A percentile compares a stretch with the other conserved stretches of the same genome.
Conservation (phyloP, 768 basidiomycete genomes). For the Russula dissimulans region DNA sequence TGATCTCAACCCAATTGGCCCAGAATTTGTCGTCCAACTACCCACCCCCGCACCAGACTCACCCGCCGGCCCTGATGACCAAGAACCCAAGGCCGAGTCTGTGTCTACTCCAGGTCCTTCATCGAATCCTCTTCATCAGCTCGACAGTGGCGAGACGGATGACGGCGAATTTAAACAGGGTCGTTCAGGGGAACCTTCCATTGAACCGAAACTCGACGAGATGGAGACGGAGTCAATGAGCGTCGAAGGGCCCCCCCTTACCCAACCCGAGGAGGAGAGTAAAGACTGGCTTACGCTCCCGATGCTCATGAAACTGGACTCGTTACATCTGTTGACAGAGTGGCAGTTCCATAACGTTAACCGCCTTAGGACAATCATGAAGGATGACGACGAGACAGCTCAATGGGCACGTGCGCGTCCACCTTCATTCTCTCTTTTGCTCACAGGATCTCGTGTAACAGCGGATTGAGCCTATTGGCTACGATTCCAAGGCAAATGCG, state of each 20-base stretch:
- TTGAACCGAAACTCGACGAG: neutral
- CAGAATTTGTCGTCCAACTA: slow-evolving; percentile 34
- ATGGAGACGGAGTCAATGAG: slow-evolving; percentile 7
- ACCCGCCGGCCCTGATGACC: slow-evolving; percentile 15
- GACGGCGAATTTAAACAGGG: neutral
- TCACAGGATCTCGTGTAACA: slow-evolving; percentile 24
- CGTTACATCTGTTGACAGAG: slow-evolving; percentile 62
- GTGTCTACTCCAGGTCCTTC: slow-evolving; percentile 3
- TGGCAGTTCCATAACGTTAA: slow-evolving; percentile 83
- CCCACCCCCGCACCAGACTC: slow-evolving; percentile 20
- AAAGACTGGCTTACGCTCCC: slow-evolving; percentile 65
- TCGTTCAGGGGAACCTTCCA: neutral
- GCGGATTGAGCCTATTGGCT: slow-evolving; percentile 83
- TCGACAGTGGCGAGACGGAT: neutral
- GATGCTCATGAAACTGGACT: slow-evolving; percentile 65
- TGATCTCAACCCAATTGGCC: slow-evolving; percentile 60
- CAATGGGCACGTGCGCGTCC: slow-evolving; percentile 51
- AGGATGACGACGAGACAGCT: slow-evolving; percentile 66
- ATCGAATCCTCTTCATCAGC: neutral
- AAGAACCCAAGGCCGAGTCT: slow-evolving; percentile 18
- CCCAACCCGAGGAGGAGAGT: slow-evolving; percentile 30
- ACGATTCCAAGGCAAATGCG: slow-evolving; percentile 66
- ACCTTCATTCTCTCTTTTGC: neutral
- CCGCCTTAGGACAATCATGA: slow-evolving; percentile 63
- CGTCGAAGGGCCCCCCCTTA: slow-evolving; percentile 5